Base-by-base conservation (phyloP, 1,284 basidiomycete species). In the Marasmius oreades region DNA sequence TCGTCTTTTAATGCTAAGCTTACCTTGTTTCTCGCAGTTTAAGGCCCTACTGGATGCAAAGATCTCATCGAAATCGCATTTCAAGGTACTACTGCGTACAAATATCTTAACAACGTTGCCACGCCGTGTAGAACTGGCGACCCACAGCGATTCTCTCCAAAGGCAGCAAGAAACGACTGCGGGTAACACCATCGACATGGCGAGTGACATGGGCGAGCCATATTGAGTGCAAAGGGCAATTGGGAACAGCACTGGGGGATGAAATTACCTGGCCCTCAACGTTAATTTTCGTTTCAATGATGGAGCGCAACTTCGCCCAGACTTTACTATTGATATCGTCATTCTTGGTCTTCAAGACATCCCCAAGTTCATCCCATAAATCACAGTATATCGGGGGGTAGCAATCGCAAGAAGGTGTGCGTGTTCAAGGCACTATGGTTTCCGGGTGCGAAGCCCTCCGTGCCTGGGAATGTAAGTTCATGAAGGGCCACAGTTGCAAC, bases 291-390 rank as follows among this genome's bases (percentile, higher is more conserved):
- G 74, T 70, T 51, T 82, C 79, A 23, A 90, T 66, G 18, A 94
- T 81, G 11, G 69, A 70, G 57, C 82, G 80, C 51, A 97, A 71
- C 56, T 81, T 86, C 2, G 74, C 76, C 93, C 93, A 96, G 1
- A 84, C 70, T 8, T 71, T 72, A 28, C 92, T 77, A 66, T 94
- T 93, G 36, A 77, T 78, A 18, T 68, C 70, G 59, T 94, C 85
- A 52, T 90, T 85, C 44, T 76, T 76, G 8, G 69, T 64, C 64
- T 88, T 90, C 58, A 91, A 78, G 28, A 75, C 72, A 5, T 67
- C 69, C 64, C 95, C 93, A 22, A 98, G 75, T 71, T 98, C 93
- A 57, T 94, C 90, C 97, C 97, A 99, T 37, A 98, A 75, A 66
- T 95, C 91, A 56, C 94, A 82, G 69, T 89, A 97, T 10, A 84